Evolutionary conservation across 1,139 yeast species (phyloP).

Genomic region (Yamadazyma taylorii): DNA sequence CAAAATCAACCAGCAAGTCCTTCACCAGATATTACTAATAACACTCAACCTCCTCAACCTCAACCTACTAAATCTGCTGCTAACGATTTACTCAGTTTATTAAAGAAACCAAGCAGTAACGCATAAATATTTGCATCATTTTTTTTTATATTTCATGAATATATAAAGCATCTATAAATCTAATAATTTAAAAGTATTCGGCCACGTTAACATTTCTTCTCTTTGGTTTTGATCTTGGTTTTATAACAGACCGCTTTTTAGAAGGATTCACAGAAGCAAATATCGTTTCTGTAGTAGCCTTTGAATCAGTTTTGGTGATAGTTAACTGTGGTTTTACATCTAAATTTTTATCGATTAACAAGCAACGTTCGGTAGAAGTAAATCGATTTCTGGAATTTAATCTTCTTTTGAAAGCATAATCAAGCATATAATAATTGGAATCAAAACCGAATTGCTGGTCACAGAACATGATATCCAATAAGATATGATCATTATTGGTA

Average conservation of each 20-base stretch:
- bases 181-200: conserved; percentile 7
- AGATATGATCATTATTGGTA: conserved; percentile 5
- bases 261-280: conserved; percentile 6
- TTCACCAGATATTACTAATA: not conserved
- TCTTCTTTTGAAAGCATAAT: conserved; percentile 9
- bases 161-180: conserved; percentile 4
- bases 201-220: conserved; percentile 2
- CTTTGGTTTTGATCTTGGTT: conserved; percentile 9
- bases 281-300: conserved; percentile 1
- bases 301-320: not conserved
- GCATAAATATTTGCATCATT: not conserved
- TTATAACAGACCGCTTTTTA: conserved; percentile 5
- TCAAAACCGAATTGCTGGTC: conserved; percentile 8
- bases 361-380: conserved; percentile 4
- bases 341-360: conserved; percentile 9
- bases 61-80: conserved; percentile 13
- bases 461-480: conserved; percentile 25
- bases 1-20: not conserved
- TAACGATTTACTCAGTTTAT: conserved; percentile 14
- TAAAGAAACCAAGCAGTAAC: conserved; percentile 8
- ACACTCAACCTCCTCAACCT: conserved; percentile 2
- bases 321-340: conserved; percentile 7
- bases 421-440: conserved; percentile 7
- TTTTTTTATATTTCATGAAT: conserved; percentile 1
- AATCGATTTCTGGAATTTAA: conserved; percentile 5